phyloP scores from a whole-genome alignment of 305 asterid genomes.

The Stenogyne calaminthoides region DNA sequence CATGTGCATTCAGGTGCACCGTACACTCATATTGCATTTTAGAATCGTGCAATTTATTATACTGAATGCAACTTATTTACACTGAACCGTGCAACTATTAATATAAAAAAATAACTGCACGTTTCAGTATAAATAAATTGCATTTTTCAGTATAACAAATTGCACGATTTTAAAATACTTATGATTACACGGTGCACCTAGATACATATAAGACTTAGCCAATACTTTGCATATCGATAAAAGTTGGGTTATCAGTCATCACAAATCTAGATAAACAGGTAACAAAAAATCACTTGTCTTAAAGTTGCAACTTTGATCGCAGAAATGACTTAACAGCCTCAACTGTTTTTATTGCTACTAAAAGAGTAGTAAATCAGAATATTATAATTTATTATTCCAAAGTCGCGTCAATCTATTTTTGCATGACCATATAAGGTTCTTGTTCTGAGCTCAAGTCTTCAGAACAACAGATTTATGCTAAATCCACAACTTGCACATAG shows the following conservation, averaged over 20 bases:
- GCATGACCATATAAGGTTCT: slow-evolving; percentile 4
- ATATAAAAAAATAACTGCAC: no score
- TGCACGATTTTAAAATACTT: no score
- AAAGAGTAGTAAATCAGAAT: background rate
- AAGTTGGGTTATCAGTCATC: background rate
- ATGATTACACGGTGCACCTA: no score
- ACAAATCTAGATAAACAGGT: background rate
- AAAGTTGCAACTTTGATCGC: background rate
- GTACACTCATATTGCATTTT: no score
- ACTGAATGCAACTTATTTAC: no score
- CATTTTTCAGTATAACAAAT: no score
- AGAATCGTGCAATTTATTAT: no score
- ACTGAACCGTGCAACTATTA: no score
- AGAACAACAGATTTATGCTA: background rate
- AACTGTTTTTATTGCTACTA: background rate
- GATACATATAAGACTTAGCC: no score
- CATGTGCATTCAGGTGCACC: no score
- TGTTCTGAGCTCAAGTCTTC: background rate
- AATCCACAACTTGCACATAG: background rate
- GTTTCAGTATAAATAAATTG: no score
- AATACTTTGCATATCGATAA: no score
- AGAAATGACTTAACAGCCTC: background rate
- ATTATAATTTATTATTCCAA: background rate
- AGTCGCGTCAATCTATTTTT: background rate
- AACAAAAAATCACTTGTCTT: background rate